These are phyloP conservation scores for Globisporangium megalacanthum DNA, from an alignment of 352 stramenopile genomes.

Conservation along the genomic window DNA sequence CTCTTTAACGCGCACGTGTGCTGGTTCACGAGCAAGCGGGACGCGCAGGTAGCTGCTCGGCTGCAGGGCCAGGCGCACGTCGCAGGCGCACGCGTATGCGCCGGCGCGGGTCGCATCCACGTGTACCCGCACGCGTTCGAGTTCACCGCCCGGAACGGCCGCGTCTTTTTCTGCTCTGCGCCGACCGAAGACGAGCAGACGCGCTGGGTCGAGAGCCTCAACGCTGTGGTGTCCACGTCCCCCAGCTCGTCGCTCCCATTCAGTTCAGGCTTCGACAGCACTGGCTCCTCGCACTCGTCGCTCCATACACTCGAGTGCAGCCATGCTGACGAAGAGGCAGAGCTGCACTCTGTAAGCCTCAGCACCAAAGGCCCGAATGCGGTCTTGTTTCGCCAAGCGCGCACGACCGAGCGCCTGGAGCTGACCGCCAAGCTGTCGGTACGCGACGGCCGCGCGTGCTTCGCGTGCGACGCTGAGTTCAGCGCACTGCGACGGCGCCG, in stretches of 20 bases:
- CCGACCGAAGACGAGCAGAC: slow-evolving; percentile 18
- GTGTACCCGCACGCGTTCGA: slow-evolving; percentile 28
- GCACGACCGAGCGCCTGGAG: slow-evolving; percentile 6
- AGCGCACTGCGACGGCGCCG: slow-evolving; percentile 12
- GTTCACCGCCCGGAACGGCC: slow-evolving; percentile 18
- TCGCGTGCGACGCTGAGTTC: slow-evolving; percentile 20
- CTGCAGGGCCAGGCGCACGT: slow-evolving; percentile 17
- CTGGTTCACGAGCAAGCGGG: slow-evolving; percentile 25
- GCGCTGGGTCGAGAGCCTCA: slow-evolving; percentile 22
- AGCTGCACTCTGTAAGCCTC: background rate
- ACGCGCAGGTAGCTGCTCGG: slow-evolving; percentile 19
- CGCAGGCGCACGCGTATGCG: slow-evolving; percentile 7
- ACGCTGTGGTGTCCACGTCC: background rate
- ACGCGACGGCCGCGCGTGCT: slow-evolving; percentile 9
- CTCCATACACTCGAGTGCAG: background rate
- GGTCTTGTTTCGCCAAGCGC: slow-evolving; percentile 7
- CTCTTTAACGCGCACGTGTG: slow-evolving; percentile 23
- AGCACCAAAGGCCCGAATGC: background rate
- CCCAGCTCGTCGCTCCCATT: background rate
- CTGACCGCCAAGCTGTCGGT: slow-evolving; percentile 1
- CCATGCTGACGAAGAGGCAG: background rate
- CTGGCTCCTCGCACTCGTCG: slow-evolving; percentile 7
- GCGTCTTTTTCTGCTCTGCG: slow-evolving; percentile 28
- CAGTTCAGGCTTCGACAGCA: slow-evolving; percentile 1
- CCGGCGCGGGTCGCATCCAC: slow-evolving; percentile 20